Evolutionary conservation across 2,329 filamentous ascomycete species (phyloP), one percentile per base, ranked within the genome.

Genomic region (Stromatinia cepivora): DNA sequence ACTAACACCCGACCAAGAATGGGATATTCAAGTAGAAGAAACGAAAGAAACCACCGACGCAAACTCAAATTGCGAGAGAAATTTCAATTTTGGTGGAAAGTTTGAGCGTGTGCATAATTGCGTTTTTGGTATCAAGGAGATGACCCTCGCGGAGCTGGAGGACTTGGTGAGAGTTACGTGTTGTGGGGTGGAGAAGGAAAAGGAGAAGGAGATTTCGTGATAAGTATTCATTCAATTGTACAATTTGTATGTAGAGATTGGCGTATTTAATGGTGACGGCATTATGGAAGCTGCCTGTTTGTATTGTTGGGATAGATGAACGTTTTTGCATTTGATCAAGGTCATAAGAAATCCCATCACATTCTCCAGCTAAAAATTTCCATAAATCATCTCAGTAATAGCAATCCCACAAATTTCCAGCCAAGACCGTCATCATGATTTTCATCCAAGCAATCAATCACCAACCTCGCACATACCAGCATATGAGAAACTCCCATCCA

Each of bases 101-200:
- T 81, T 78, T 71, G 72, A 78, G 36, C 78, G 79, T 73, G 78
- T 77, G 46, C 81, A 83, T 69, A 72, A 85, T 92, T 75, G 87
- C 84, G 67, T 87, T 88, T 3, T 84, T 85, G 81, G 85, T 89
- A 42, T 90, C 90, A 74, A 91, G 92, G 71, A 92, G 90, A 92
- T 89, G 68, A 80, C 76, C 0, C 79, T 82, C 15, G 78, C 78
- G 39, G 79, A 82, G 15, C 66, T 85, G 8, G 74, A 79, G 71
- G 64, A 66, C 8, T 48, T 72, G 20, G 46, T 74, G 0, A n/a
- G 15, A 10, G 31, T 52, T 6, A 52, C 61, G 22, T 34, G 22
- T 15, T 7, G 22, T 39, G 46, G 15, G 20, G 8, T 20, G 3
- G 46, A 63, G 17, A 11, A 50, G 45, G 20, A 36, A 34, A 13